Base-by-base conservation (phyloP, 805 yeast genomes). In the Ogataea paraovalis region DNA sequence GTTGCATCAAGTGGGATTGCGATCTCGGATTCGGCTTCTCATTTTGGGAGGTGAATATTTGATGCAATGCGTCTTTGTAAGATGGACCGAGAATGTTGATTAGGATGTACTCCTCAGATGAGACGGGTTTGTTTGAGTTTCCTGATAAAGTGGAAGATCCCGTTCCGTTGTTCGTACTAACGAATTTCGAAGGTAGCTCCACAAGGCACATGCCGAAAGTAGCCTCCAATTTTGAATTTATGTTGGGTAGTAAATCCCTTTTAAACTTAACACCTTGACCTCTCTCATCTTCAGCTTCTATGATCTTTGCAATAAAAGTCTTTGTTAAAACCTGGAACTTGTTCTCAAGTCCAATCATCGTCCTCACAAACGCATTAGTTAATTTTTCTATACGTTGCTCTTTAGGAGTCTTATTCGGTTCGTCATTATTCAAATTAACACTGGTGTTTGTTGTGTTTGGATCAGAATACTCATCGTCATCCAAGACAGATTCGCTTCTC, bases 201-300 rank as follows among this genome's bases (percentile, higher is more conserved):
- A 54, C 57, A 19, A 68, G 43, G 10, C 59, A 61, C 46, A 64
- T 42, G 2, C 62, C 60, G 43, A 68, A 60, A 2, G 47, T 51
- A 2, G 46, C 45, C 3, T 32, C 25, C 9, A 66, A 45, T 1
- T 46, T 38, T 7, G 37, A 34, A 21, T 51, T 47, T 4, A 61
- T 45, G 8, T 39, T 32, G 2, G 58, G 58, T 18, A 57, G 41
- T 9, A 68, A 51, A 32, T 62, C 56, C 40, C 55, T 55, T 20
- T 51, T 61, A 42, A 64, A 63, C 27, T 59, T 61, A 8, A 60
- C 22, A 20, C 63, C 59, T 4, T 56, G 44, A 5, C 65, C 64
- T 39, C 57, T 58, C 34, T 60, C 67, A 4, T 54, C 51, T 42
- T 64, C 69, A 5, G 59, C 43, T 27, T 63, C 69, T 45, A 59